Evolutionary conservation across 345 rosid species (phyloP), one percentile per base, ranked within the genome.

Genomic region (Noccaea caerulescens): DNA sequence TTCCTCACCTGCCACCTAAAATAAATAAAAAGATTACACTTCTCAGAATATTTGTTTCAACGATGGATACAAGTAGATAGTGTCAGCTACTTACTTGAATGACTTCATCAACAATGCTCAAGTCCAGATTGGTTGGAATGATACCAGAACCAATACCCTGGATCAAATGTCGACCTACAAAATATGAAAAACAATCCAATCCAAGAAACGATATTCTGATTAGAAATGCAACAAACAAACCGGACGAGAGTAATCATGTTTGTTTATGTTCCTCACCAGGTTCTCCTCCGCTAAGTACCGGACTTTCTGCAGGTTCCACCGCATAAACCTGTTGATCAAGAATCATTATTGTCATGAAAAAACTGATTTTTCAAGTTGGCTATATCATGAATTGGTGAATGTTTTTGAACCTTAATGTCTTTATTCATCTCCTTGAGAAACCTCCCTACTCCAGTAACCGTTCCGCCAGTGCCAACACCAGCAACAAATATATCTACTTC

Each of bases 121-220:
- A 81, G 1, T 88, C 89, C 87, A 92, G 77, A 78, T 88, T 91
- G 52, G 85, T 80, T 20, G 98, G 98, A 34, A 88, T 42, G 71
- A 92, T 86, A 70, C 90, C 95, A 62, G 95, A 81, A 20, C 97
- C 93, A 42, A 92, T 88, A 33, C 97, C 98, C 55, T 88, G 83
- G 38, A 84, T 84, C 75, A 73, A 65, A 81, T 81, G 87, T 13
- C 49, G 82, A n/a, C 87, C 84, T 83, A 66, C 50, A n/a, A 34
- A 13, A 49, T 7, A 66, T 39, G 30, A 57, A 34, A 0, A 27
- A 27, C 3, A 27, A 27, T 20, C 30, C 3, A 27, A 27, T 20
- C 30, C 25, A 25, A 20, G 13, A 20, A 20, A 20, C 23, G 23
- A 20, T 41, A 4, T 16, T 57, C 16, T 16, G 12, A 33, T 33